Base-by-base conservation (phyloP, 2,329 filamentous ascomycete genomes). In the Leptodontidium sp. region DNA sequence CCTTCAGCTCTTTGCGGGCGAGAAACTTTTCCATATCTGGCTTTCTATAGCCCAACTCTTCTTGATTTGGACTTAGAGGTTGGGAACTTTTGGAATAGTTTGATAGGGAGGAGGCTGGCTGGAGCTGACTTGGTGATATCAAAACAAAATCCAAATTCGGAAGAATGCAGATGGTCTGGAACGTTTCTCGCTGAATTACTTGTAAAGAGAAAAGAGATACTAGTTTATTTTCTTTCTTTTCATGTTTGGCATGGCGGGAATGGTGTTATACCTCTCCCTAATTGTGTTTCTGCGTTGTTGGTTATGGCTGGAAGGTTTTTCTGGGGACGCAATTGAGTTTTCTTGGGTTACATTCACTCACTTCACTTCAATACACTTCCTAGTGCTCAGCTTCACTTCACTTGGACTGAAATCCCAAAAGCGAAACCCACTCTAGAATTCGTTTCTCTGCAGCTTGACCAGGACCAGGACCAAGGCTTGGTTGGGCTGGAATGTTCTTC, bases 181-280 rank as follows among this genome's bases (percentile, higher is more conserved):
- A 32, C 29, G 6, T 32, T 32, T 32, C 29, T 32, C 6, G 29
- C 3, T 32, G 29, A 32, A 32, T 32, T 32, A 32, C 29, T 32
- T 6, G 29, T 6, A 32, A 6, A 6, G 29, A 32, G 29, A 6
- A 6, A 6, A 32, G 29, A 32, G 29, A 4, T 32, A 6, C 6
- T 32, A 32, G 29, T 3, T 32, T 32, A 4, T 32, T 32, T 32
- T 32, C 29, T 3, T 32, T 6, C 4, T 32, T 6, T 32, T 32
- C 21, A 21, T 21, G 21, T 21, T 32, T 32, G 29, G 6, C 29
- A 32, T 32, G 29, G 29, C 29, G 29, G 29, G 29, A 32, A 45
- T 59, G 57, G 12, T 45, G 11, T 21, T 59, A 45, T 59, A 26
- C 21, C 35, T 59, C 57, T 9, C 57, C 57, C 35, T 59, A 59